A percentile compares a stretch with the other conserved stretches of the same genome.
These are phyloP conservation scores for Candida freyschussii DNA, from an alignment of 1,139 yeast species.

Conservation along the genomic window DNA sequence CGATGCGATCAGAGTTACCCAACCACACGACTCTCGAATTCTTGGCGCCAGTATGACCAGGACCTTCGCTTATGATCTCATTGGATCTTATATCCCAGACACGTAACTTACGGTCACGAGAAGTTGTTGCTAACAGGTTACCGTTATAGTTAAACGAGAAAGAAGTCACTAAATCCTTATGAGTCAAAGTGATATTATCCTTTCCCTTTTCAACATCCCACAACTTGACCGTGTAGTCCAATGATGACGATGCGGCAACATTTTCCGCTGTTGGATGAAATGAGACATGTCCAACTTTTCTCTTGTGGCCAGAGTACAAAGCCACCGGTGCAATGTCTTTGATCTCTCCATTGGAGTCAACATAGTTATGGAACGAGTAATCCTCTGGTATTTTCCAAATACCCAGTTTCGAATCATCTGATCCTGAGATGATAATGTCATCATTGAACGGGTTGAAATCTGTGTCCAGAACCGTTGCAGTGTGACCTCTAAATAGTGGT, in stretches of 20 bases:
- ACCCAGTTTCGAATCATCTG: slow-evolving; percentile 88
- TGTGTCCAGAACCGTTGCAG: slow-evolving; percentile 91
- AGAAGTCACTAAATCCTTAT: slow-evolving; percentile 85
- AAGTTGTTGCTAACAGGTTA: slow-evolving; percentile 76
- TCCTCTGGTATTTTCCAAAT: slow-evolving; percentile 84
- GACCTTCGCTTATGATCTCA: slow-evolving; percentile 72
- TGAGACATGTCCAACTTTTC: slow-evolving; percentile 90
- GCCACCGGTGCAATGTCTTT: slow-evolving; percentile 68
- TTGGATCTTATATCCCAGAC: slow-evolving; percentile 87
- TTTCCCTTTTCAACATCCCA: slow-evolving; percentile 85
- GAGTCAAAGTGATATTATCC: slow-evolving; percentile 68
- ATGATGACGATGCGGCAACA: slow-evolving; percentile 82
- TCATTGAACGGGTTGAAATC: slow-evolving; percentile 86
- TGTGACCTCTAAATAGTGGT: slow-evolving; percentile 91
- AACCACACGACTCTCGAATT: slow-evolving; percentile 85
- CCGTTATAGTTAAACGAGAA: slow-evolving; percentile 91
- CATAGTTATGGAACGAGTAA: slow-evolving; percentile 61
- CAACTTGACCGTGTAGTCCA: slow-evolving; percentile 84
- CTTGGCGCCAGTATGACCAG: slow-evolving; percentile 91
- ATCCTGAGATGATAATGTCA: slow-evolving; percentile 70
- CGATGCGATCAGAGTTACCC: slow-evolving; percentile 77
- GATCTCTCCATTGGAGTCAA: slow-evolving; percentile 58
- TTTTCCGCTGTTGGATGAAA: slow-evolving; percentile 87
- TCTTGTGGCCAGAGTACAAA: slow-evolving; percentile 74
- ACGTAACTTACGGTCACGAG: slow-evolving; percentile 87